Conservation (phyloP, 371 early-diverging fungal species). For the Funneliformis caledonium region DNA sequence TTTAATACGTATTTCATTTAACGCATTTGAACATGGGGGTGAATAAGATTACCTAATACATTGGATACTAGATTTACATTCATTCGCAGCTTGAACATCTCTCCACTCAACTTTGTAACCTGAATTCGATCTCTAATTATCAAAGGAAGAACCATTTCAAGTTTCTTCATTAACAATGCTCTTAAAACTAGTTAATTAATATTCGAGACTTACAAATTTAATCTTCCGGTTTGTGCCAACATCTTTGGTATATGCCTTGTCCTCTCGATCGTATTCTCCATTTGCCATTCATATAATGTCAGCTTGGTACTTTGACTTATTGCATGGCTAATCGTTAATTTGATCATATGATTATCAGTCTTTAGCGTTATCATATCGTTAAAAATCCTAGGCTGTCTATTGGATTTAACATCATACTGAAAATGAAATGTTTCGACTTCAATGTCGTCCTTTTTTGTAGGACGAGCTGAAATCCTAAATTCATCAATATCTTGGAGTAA, state of each 20-base stretch:
- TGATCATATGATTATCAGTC: constrained; percentile 77
- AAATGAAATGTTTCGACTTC: constrained; percentile 91
- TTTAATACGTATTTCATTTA: background rate
- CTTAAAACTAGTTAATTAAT: background rate
- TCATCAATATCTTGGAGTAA: constrained; percentile 71
- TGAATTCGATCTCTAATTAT: constrained; percentile 41
- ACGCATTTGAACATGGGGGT: too few relatives aligned
- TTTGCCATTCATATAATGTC: constrained; percentile 76
- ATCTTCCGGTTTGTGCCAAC: constrained; percentile 80
- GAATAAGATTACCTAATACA: constrained; percentile 52
- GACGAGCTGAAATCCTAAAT: constrained; percentile 56
- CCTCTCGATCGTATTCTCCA: constrained; percentile 80
- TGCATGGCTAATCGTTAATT: constrained; percentile 81
- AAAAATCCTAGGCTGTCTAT: constrained; percentile 71
- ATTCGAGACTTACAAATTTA: constrained; percentile 49
- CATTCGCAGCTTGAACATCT: constrained; percentile 83
- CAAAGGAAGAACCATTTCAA: background rate
- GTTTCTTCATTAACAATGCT: background rate
- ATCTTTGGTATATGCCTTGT: constrained; percentile 83
- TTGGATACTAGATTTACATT: constrained; percentile 85
- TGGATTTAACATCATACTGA: constrained; percentile 56
- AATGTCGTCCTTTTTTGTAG: constrained; percentile 65
- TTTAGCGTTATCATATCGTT: constrained; percentile 76
- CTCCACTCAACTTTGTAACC: constrained; percentile 87
- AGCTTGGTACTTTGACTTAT: constrained; percentile 86